phyloP scores from a whole-genome alignment of 495 filamentous ascomycete species.

The Penicillium malachiteum region DNA sequence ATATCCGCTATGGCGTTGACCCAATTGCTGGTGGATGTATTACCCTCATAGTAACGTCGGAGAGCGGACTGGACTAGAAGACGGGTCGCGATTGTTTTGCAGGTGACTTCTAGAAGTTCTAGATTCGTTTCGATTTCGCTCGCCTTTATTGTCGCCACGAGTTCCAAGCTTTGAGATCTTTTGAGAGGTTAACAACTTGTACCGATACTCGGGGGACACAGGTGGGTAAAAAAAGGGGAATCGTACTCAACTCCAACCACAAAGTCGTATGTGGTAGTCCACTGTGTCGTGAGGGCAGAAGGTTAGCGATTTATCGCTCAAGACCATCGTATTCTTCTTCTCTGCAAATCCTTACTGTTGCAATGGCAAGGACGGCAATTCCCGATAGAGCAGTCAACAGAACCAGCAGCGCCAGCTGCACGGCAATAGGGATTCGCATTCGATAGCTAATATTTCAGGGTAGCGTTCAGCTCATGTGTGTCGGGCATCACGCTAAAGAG shows the following conservation, averaged over 20 bases:
- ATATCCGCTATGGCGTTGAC: conserved; percentile 54
- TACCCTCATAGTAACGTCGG: conserved; percentile 58
- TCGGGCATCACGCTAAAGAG: background rate
- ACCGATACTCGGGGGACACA: background rate
- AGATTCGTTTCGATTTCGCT: conserved; percentile 75
- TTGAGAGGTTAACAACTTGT: conserved; percentile 3
- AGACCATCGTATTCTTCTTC: conserved; percentile 6
- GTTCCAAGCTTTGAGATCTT: conserved; percentile 57
- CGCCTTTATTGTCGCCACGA: conserved; percentile 83
- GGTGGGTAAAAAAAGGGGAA: no score
- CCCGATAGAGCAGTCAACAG: conserved; percentile 66
- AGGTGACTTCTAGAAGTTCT: conserved; percentile 68
- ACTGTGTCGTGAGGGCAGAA: conserved; percentile 33
- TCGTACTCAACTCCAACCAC: conserved; percentile 62
- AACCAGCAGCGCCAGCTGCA: conserved; percentile 76
- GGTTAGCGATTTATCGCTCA: no score
- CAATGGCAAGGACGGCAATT: conserved; percentile 62
- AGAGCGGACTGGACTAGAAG: conserved; percentile 65
- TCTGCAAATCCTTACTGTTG: conserved; percentile 49
- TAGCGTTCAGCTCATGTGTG: conserved; percentile 1
- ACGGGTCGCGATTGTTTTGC: conserved; percentile 64
- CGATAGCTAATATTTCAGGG: conserved; percentile 8
- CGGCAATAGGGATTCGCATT: conserved; percentile 81
- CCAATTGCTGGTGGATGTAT: conserved; percentile 56
- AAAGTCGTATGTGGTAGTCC: conserved; percentile 75